Evolutionary conservation across 139 green algal species (phyloP).

Genomic region (Coelastrella sp.): DNA sequence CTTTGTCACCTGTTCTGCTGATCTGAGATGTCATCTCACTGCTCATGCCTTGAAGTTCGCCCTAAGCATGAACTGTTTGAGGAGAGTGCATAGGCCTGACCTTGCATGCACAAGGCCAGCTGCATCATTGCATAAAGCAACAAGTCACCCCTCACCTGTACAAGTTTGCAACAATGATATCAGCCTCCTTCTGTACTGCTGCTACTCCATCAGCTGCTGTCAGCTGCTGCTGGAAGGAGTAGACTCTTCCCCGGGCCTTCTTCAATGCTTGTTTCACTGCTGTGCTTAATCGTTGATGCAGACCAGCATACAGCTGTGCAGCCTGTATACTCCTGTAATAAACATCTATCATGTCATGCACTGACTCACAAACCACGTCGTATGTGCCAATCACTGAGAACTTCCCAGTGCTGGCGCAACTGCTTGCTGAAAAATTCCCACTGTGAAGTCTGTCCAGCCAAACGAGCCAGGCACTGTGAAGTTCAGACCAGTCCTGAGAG

Average conservation of each 20-base stretch:
- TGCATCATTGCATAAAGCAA: not conserved
- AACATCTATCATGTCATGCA: constrained; percentile 62
- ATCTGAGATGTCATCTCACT: too few species aligned
- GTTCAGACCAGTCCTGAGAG: constrained; percentile 53
- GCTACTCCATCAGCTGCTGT: constrained; percentile 48
- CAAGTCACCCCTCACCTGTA: constrained; percentile 57
- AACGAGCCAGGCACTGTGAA: constrained; percentile 65
- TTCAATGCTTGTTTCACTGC: constrained; percentile 59
- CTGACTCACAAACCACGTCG: constrained; percentile 33
- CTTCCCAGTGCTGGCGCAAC: constrained; percentile 42
- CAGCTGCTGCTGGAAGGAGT: constrained; percentile 67
- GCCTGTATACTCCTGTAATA: constrained; percentile 72
- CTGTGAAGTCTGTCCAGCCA: constrained; percentile 66
- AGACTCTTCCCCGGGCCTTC: constrained; percentile 46
- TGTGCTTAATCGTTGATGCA: constrained; percentile 60
- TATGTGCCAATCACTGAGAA: constrained; percentile 69
- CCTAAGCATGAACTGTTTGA: too few species aligned
- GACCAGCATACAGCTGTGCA: constrained; percentile 55
- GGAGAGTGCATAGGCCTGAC: too few species aligned
- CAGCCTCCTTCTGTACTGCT: constrained; percentile 69
- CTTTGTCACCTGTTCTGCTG: too few species aligned
- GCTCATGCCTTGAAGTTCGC: too few species aligned
- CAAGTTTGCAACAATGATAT: constrained; percentile 87
- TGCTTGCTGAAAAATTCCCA: constrained; percentile 52
- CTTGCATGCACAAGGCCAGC: too few species aligned